phyloP scores from a whole-genome alignment of 2,329 filamentous ascomycete genomes.

The Trichoderma afroharzianum region DNA sequence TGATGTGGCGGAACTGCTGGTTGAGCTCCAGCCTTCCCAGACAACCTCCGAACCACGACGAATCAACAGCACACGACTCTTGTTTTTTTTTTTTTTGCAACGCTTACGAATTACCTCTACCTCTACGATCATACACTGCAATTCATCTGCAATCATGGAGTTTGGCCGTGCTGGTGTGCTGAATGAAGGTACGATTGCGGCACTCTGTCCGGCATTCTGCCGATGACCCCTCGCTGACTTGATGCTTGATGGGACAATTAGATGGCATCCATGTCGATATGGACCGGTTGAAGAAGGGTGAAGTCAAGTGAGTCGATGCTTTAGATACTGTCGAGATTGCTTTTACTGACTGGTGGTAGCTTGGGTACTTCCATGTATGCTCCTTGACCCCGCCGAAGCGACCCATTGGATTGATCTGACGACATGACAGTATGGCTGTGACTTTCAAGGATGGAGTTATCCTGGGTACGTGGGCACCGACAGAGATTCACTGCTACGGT shows the following conservation, averaged over 20 bases:
- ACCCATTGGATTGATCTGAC: slow-evolving; percentile 24
- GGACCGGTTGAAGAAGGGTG: slow-evolving; percentile 96
- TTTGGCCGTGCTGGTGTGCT: slow-evolving; percentile 60
- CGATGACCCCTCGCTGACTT: slow-evolving; percentile 23
- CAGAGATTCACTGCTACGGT: not conserved
- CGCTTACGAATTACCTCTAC: not conserved
- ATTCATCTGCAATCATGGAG: slow-evolving; percentile 46
- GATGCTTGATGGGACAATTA: slow-evolving; percentile 36
- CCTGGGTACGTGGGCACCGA: slow-evolving; percentile 54
- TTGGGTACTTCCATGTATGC: slow-evolving; percentile 95
- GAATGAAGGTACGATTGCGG: slow-evolving; percentile 54
- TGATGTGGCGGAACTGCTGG: slow-evolving; percentile 19
- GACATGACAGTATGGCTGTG: slow-evolving; percentile 77
- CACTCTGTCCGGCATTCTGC: not conserved
- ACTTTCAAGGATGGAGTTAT: slow-evolving; percentile 99
- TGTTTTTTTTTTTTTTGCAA: not conserved
- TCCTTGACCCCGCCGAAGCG: slow-evolving; percentile 22
- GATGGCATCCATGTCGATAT: slow-evolving; percentile 99
- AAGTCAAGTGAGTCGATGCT: slow-evolving; percentile 80
- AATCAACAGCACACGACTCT: slow-evolving; percentile 20
- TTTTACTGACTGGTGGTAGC: slow-evolving; percentile 48
- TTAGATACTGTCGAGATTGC: not conserved
- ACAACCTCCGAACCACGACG: slow-evolving; percentile 26
- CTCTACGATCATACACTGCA: not conserved
- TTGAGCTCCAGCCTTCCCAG: slow-evolving; percentile 35